Base-by-base conservation (phyloP, 192 early-diverging fungal species). In the Gonapodya sp. region DNA sequence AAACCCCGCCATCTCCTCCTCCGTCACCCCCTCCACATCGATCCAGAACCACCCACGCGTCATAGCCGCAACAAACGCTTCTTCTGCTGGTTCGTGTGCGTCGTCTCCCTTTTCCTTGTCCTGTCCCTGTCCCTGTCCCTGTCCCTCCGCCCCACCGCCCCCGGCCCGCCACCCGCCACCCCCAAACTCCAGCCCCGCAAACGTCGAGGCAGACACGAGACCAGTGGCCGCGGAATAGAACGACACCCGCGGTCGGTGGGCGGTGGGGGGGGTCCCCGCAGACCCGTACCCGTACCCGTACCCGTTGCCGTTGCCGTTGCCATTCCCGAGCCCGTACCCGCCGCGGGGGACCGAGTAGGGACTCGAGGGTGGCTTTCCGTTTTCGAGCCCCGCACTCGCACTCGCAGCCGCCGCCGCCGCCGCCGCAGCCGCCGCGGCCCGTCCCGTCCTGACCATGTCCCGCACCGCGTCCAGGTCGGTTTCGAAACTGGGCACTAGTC, bases 31-130 rank as follows among this genome's bases (percentile, higher is more conserved):
- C 35, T 86, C 82, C 2, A 92, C 87, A 82, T 94, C 93, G 32
- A 95, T 85, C 93, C 93, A 95, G 83, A 92, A 94, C 46, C 89
- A 92, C 2, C 92, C 84, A 14, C 75, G 18, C 75, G 2, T 8
- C 8, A 64, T 24, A 64, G 24, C 46, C 46, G 8, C n/a, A n/a
- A n/a, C n/a, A n/a, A n/a, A n/a, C n/a, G n/a, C n/a, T n/a, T n/a
- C n/a, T n/a, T n/a, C n/a, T n/a, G n/a, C n/a, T n/a, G n/a, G n/a
- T n/a, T n/a, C n/a, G n/a, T n/a, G 46, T 64, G 24, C 8, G 24
- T 8, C 46, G 46, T 24, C 8, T 64, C 24, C 46, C 24, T 64
- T 24, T 16, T 64, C 46, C 46, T 24, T 24, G 46, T 24, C 46
- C 8, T 24, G 46, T 24, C 46, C 8, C 24, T 24, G 46, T 64